A percentile compares a stretch with the other conserved stretches of the same genome.
phyloP scores from a whole-genome alignment of 208 protist species.

The Trypanosoma boissoni region DNA sequence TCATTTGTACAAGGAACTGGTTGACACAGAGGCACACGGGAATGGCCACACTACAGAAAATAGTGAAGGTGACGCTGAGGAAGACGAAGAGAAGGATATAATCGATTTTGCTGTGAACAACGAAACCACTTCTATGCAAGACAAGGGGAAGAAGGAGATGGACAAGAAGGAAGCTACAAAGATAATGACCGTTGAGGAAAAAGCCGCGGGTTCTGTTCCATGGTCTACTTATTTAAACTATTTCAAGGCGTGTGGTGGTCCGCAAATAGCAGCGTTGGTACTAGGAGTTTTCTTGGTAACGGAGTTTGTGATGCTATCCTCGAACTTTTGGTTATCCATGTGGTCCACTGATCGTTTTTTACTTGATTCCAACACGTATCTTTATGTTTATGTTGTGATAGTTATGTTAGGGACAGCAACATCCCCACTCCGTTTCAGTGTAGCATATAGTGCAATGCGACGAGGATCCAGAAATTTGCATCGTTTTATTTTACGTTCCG shows the following conservation, averaged over 20 bases:
- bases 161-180: background rate
- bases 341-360: conserved; percentile 38
- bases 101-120: too few relatives aligned
- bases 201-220: conserved; percentile 38
- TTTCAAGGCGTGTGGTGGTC: conserved; percentile 33
- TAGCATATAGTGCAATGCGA: conserved; percentile 26
- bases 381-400: conserved; percentile 31
- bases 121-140: background rate
- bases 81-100: too few relatives aligned
- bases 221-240: conserved; percentile 44
- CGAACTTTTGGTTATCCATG: conserved; percentile 36
- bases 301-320: conserved; percentile 22
- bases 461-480: conserved; percentile 29
- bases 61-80: background rate
- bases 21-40: conserved; percentile 13
- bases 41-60: background rate
- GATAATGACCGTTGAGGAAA: conserved; percentile 55
- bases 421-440: conserved; percentile 18
- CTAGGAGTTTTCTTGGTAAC: conserved; percentile 31
- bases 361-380: conserved; percentile 8
- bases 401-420: conserved; percentile 17
- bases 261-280: conserved; percentile 17
- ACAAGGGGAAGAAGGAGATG: background rate
- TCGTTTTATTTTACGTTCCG: conserved; percentile 25
- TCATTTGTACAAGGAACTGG: conserved; percentile 47